Evolutionary conservation across 352 stramenopile genomes (phyloP).

Genomic region (Pilasporangium apinafurcum): DNA sequence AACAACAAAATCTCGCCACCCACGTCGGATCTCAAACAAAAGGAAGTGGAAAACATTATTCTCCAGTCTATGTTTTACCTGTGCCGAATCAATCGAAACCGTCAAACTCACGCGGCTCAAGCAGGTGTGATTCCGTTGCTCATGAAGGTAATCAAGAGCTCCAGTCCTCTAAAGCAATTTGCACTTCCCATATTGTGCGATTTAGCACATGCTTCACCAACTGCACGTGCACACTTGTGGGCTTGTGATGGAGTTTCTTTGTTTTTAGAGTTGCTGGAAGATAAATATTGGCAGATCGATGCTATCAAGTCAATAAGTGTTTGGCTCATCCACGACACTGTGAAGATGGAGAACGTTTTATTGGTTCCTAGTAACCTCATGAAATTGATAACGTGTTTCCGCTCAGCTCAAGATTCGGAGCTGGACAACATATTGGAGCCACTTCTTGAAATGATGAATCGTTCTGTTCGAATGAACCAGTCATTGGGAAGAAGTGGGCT

Average conservation of each 20-base stretch:
- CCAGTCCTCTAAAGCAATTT: slow-evolving; percentile 89
- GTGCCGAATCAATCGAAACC: slow-evolving; percentile 88
- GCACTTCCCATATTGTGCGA: slow-evolving; percentile 90
- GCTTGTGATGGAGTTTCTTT: slow-evolving; percentile 71
- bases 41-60: slow-evolving; percentile 89
- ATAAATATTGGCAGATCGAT: slow-evolving; percentile 89
- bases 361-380: slow-evolving; percentile 57
- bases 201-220: slow-evolving; percentile 85
- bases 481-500: slow-evolving; percentile 78
- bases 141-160: slow-evolving; percentile 75
- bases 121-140: slow-evolving; percentile 89
- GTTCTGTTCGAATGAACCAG: slow-evolving; percentile 74
- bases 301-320: slow-evolving; percentile 85
- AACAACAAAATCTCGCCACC: slow-evolving; percentile 5
- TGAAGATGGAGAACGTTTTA: slow-evolving; percentile 81
- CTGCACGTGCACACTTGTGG: slow-evolving; percentile 82
- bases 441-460: slow-evolving; percentile 70
- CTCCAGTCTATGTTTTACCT: slow-evolving; percentile 92
- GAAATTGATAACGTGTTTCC: slow-evolving; percentile 69
- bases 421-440: slow-evolving; percentile 79
- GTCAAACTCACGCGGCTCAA: slow-evolving; percentile 85
- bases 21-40: slow-evolving; percentile 24
- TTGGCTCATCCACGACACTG: slow-evolving; percentile 79
- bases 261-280: slow-evolving; percentile 83
- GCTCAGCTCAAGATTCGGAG: slow-evolving; percentile 55